Evolutionary conservation across 495 filamentous ascomycete species (phyloP).

Genomic region (Hypoxylon intermedium): DNA sequence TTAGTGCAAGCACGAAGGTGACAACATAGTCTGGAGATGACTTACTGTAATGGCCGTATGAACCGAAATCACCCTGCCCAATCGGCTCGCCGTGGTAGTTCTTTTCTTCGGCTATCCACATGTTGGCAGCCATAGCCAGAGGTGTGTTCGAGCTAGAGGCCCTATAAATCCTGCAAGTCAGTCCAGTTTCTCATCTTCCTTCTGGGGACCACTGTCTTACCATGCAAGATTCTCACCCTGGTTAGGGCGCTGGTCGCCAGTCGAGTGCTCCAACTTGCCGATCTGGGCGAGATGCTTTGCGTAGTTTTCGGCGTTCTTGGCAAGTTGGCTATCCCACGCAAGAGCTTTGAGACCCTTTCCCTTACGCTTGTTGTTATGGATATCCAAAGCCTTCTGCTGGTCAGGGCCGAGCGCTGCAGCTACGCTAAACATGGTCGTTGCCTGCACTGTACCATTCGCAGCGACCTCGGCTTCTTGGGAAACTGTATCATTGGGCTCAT

Average conservation of each 20-base stretch:
- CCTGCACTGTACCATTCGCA: background rate
- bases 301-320: slow-evolving; percentile 42
- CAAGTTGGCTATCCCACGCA: slow-evolving; percentile 45
- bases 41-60: slow-evolving; percentile 49
- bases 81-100: slow-evolving; percentile 50
- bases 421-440: slow-evolving; percentile 7
- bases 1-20: background rate
- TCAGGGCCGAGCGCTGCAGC: slow-evolving; percentile 29
- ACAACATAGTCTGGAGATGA: background rate
- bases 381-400: slow-evolving; percentile 39
- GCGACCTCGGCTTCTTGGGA: background rate
- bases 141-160: slow-evolving; percentile 27
- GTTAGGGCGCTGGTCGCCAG: slow-evolving; percentile 38
- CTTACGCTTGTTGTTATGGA: slow-evolving; percentile 42
- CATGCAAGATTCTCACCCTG: slow-evolving; percentile 53
- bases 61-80: slow-evolving; percentile 44
- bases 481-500: slow-evolving; percentile 4
- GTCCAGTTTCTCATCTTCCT: background rate
- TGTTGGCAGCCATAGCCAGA: slow-evolving; percentile 28
- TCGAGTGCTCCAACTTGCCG: slow-evolving; percentile 46
- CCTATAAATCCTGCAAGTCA: slow-evolving; percentile 9
- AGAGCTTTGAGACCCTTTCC: slow-evolving; percentile 39
- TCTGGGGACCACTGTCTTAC: slow-evolving; percentile 22
- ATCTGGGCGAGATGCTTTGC: slow-evolving; percentile 43
- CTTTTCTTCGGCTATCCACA: slow-evolving; percentile 45